Base-by-base conservation (phyloP, 176 grass and related monocot species). In the Eragrostis curvula region DNA sequence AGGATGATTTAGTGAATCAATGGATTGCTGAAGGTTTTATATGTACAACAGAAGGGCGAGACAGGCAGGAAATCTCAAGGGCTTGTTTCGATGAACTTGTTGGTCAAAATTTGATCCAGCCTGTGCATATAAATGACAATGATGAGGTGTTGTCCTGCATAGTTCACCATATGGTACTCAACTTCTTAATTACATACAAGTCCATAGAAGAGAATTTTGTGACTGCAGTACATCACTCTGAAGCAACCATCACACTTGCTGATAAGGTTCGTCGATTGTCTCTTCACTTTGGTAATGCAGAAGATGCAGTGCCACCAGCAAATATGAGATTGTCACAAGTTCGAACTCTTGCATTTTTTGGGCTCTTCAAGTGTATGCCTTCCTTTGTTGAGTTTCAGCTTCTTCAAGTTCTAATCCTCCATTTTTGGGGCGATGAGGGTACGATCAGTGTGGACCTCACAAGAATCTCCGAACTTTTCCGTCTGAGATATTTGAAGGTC, bases 21-120 rank as follows among this genome's bases (percentile, higher is more conserved):
- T 84, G 82, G 82, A 60, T 84, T 9, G 73, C 82, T 60, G 73
- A 84, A 84, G 62, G 51, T 60, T 69, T 84, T 12, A 77, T 77
- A 13, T 16, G 3, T 36, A 42, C 51, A 40, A 60, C 20, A 39
- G 73, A 5, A 25, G 73, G 1, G 12, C 42, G 47, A 59, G 63
- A 69, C 25, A 48, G 39, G 62, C 27, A 69, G 16, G 40, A 58
- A 60, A 69, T 84, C 25, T 55, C 40, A 69, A 58, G 18, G 49
- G 14, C 12, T 27, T 69, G 5, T 48, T 76, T 84, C 20, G 63
- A 84, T 39, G 53, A 46, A 12, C 82, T 84, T 77, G 23, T 77
- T 6, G 20, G 3, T 18, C 15, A 63, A 0, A 69, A 66, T 36
- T n/a, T 84, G 40, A 59, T 84, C 40, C 63, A 39, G 6, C 73